Base-by-base conservation (phyloP, 202 grass and related monocot genomes). In the Cymbopogon flexuosus region DNA sequence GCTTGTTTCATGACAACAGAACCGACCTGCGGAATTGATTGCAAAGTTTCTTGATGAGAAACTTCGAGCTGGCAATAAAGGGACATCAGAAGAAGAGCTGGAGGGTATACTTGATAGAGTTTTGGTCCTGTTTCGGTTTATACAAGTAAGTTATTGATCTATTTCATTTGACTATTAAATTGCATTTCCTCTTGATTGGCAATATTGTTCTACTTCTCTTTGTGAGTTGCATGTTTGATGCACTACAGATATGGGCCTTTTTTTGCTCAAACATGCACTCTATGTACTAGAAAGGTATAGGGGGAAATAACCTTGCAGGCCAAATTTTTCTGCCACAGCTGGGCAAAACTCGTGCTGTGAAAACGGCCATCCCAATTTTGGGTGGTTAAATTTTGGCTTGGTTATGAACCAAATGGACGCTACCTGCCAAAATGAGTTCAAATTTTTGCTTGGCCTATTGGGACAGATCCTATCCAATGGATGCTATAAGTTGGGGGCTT, bases 31-130 rank as follows among this genome's bases (percentile, higher is more conserved):
- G 49, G 96, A 99, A 88, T 87, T 99, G 84, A 99, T 99, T 85
- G 96, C 96, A 12, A 99, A 99, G 81, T 99, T 99, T 88, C 83
- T 99, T 0, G 96, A 99, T 73, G 96, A 99, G 85, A 96, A 96
- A 81, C 96, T 99, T 85, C 87, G 96, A 85, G 87, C 96, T 90
- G 96, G 96, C 66, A 99, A 96, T 86, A 99, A 99, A 89, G 96
- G 92, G 68, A 99, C 90, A 56, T 99, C 96, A 37, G 96, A 99
- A 91, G 96, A 99, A 89, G 96, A 99, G 89, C 89, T 99, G 88
- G 96, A 99, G 83, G 89, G 90, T 66, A 99, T 87, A 76, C 89
- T 99, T 3, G 96, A 99, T 64, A 99, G 81, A 96, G 90, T 99
- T 88, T 87, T 99, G 87, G 96, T 99, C 67, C 75, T 99, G 76